Evolutionary conservation across 75 land plant genomes (phyloP), one percentile per base, ranked within the genome.

Genomic region (Adiantum capillusveneris): DNA sequence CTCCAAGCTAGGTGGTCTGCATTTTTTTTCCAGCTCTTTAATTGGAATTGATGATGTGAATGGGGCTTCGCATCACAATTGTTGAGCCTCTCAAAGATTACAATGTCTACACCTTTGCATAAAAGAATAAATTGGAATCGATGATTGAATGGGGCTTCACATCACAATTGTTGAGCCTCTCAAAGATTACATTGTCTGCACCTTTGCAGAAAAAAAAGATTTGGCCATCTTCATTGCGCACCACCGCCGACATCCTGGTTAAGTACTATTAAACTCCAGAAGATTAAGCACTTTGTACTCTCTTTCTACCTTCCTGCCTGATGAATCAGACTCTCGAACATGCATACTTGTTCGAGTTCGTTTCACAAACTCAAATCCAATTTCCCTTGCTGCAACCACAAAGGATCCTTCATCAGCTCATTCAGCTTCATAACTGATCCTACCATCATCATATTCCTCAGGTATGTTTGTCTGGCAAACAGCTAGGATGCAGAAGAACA

Each of bases 181-280:
- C 90, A 58, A 83, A 83, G 57, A 90, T 83, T n/a, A 90, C 82
- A 63, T 90, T 89, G 66, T 84, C 86, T 36, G 86, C 86, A 52
- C 86, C 86, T 56, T 83, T 83, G 54, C 68, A 71, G n/a, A 83
- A 74, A 2, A 83, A 67, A 25, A 77, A 20, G 54, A 81, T 52
- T 29, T 30, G 65, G 11, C 71, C 81, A 34, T 81, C 69, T 26
- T 65, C 60, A 63, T 44, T 46, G 29, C 63, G 57, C 11, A 81
- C 75, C 29, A 84, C 70, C 18, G 81, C 86, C 1, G 86, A 83
- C 86, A 83, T 83, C 19, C 86, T 52, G 59, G 76, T 83, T 25
- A 37, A 0, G 81, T 6, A 57, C 86, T 84, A 44, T 50, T 81
- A 30, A 84, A 81, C 55, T 84, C 86, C 49, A 84, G 57, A 6